These are phyloP conservation scores for Xylariaceae sp. DNA, from an alignment of 2,329 filamentous ascomycete species.

Conservation along the genomic window DNA sequence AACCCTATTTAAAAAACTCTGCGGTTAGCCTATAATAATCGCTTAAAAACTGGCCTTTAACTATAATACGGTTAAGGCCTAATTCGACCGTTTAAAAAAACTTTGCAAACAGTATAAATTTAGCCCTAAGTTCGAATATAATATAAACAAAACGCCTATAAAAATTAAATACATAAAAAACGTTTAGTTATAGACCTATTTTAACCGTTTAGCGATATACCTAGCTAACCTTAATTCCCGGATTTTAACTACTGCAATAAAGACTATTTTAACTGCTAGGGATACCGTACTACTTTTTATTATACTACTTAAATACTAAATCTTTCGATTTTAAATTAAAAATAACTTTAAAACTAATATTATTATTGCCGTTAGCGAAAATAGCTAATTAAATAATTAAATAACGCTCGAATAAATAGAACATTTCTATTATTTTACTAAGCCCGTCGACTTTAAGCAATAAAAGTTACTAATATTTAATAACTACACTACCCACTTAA, in stretches of 20 bases:
- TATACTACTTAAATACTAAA: not conserved
- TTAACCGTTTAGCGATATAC: no score
- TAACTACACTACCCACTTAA: not conserved
- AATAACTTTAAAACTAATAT: no score
- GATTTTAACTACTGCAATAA: not conserved
- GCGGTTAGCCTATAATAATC: not conserved
- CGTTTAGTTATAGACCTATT: not conserved
- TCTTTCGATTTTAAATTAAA: not conserved
- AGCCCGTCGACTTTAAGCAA: no score
- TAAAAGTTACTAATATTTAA: not conserved
- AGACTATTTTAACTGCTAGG: not conserved
- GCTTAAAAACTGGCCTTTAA: not conserved
- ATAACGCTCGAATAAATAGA: no score
- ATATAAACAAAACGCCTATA: no score
- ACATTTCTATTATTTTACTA: no score
- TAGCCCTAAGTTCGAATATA: no score
- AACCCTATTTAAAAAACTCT: not conserved
- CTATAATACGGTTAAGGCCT: not conserved
- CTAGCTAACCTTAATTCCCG: no score
- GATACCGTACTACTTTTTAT: not conserved
- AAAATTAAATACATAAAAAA: no score
- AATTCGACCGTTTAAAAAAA: not conserved
- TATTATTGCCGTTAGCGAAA: no score
- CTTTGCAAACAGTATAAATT: not conserved
- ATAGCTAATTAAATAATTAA: no score